Evolutionary conservation across 1,284 basidiomycete genomes (phyloP).

Genomic region (Ganoderma lucidum): DNA sequence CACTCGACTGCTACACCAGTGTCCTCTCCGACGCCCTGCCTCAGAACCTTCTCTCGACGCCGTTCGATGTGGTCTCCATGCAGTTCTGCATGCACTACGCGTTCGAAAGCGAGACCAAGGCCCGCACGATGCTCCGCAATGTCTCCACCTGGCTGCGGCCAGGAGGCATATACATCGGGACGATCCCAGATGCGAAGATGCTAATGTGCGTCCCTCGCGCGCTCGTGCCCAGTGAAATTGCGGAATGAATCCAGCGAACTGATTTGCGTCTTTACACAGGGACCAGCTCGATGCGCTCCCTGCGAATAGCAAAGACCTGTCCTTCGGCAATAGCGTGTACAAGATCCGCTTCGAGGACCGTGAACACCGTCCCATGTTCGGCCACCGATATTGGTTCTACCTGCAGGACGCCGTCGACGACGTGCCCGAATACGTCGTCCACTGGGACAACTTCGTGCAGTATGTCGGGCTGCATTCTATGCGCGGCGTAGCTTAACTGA

Average conservation of each 20-base stretch:
- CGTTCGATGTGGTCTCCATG: constrained; percentile 95
- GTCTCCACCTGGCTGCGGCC: constrained; percentile 82
- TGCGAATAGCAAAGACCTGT: constrained; percentile 63
- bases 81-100: constrained; percentile 99
- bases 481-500: background rate
- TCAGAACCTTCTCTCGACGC: constrained; percentile 58
- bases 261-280: constrained; percentile 48
- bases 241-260: constrained; percentile 6
- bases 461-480: constrained; percentile 49
- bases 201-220: constrained; percentile 67
- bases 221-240: background rate
- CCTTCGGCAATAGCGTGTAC: constrained; percentile 94
- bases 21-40: constrained; percentile 78
- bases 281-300: constrained; percentile 75
- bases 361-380: constrained; percentile 73
- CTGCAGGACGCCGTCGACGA: constrained; percentile 95
- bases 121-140: constrained; percentile 93
- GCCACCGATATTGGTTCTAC: constrained; percentile 95
- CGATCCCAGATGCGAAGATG: constrained; percentile 88
- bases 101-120: constrained; percentile 89
- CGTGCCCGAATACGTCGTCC: constrained; percentile 96
- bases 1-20: constrained; percentile 89
- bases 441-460: constrained; percentile 93
- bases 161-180: constrained; percentile 94
- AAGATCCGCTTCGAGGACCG: constrained; percentile 85